Percentiles rank a stretch among this genome's conserved stretches.
These are phyloP conservation scores for Cylindrotheca fusiformis DNA, from an alignment of 108 stramenopile genomes.

Conservation along the genomic window DNA sequence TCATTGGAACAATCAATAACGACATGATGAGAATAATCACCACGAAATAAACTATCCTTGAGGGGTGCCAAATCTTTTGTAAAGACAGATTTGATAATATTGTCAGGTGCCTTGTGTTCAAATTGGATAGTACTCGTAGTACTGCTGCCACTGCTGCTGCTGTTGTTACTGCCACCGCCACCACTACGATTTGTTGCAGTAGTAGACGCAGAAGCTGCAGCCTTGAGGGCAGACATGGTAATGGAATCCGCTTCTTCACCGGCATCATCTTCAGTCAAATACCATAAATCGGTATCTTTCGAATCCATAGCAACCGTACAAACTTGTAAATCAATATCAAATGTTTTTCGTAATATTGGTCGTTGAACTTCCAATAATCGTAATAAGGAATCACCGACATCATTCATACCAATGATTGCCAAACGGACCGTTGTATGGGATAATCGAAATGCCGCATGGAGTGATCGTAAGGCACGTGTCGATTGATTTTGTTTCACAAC, in stretches of 20 bases:
- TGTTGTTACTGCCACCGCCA: too few relatives aligned
- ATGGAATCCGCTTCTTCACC: conserved; percentile 42
- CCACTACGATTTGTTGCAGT: too few relatives aligned
- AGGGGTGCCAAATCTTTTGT: conserved; percentile 26
- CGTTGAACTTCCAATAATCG: conserved; percentile 62
- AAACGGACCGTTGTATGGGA: conserved; percentile 69
- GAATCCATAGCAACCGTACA: conserved; percentile 37
- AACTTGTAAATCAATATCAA: conserved; percentile 75
- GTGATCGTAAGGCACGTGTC: conserved; percentile 80
- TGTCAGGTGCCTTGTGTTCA: neutral
- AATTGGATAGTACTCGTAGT: conserved; percentile 15
- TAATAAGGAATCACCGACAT: conserved; percentile 56
- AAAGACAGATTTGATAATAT: conserved; percentile 10
- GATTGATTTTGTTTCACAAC: conserved; percentile 61
- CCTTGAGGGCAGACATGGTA: conserved; percentile 29
- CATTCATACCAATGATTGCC: conserved; percentile 63
- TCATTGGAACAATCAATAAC: conserved; percentile 75
- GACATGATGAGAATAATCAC: conserved; percentile 51
- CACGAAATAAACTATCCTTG: conserved; percentile 30
- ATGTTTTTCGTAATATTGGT: conserved; percentile 38
- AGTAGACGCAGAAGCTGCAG: neutral
- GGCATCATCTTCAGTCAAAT: conserved; percentile 34
- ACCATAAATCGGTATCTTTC: conserved; percentile 27
- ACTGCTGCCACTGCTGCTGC: conserved; percentile 6
- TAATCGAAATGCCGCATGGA: conserved; percentile 82